Evolutionary conservation across 225 moss, liverwort and hornwort genomes (phyloP), one percentile per base, ranked within the genome.

Genomic region (Marchantia paleacea): DNA sequence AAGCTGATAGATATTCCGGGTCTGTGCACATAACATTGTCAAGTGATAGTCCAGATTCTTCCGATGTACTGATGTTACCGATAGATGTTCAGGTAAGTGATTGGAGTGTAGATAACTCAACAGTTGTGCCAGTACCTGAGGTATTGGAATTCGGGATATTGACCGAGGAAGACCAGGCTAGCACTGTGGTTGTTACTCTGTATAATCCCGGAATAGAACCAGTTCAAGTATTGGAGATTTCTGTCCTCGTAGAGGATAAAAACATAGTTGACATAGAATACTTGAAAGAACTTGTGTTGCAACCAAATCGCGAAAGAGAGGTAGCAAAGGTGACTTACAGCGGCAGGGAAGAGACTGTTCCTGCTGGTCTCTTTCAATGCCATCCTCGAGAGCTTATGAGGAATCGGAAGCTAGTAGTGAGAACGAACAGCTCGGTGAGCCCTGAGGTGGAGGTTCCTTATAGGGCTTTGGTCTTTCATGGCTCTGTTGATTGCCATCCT

Each of bases 171-270:
- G 91, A 93, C 78, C 82, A 87, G 84, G 80, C 84, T 48, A 87
- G 86, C 79, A 92, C 88, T 77, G 86, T 87, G 72, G 65, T 84
- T 72, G 84, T 95, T 72, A 83, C 90, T 63, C 89, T 95, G 53
- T 86, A 83, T 83, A 95, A 93, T 70, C 89, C 89, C 52, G 95
- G 92, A 61, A 79, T 85, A 29, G 85, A 90, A 78, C 83, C 89
- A 75, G 85, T 93, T 68, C 85, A 90, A 89, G 90, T 95, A 80
- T 90, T 92, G 72, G 90, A 91, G 11, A 89, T 95, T 80, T 90
- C 85, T 75, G 87, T 88, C 52, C 73, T 85, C 0, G 80, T 85
- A 77, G 85, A 82, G 83, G 91, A 95, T 67, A 74, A 84, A 54
- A 91, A 90, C 75, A 78, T 87, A 73, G 82, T 92, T 29, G 75